These are phyloP conservation scores for Lanmaoa pseudosensibilis DNA, from an alignment of 768 basidiomycete genomes.

Conservation along the genomic window DNA sequence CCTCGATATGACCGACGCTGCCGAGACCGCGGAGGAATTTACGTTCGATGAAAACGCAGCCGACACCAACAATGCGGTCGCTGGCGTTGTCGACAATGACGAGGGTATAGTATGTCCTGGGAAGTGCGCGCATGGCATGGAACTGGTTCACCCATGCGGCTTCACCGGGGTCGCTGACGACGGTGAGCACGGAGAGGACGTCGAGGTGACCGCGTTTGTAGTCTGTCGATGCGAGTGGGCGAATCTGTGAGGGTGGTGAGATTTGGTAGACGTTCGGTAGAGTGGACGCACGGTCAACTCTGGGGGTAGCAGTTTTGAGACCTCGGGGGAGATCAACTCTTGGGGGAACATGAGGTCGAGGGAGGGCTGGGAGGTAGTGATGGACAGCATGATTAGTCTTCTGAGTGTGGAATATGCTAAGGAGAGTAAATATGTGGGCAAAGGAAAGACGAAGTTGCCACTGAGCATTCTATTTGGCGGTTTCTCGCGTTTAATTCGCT, in stretches of 20 bases:
- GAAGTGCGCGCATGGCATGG: constrained; percentile 51
- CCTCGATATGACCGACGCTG: constrained; percentile 93
- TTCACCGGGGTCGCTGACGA: constrained; percentile 65
- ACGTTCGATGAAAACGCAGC: constrained; percentile 85
- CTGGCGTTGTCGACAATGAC: constrained; percentile 76
- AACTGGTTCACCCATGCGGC: constrained; percentile 72
- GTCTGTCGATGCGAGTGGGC: constrained; percentile 87
- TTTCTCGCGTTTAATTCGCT: background rate
- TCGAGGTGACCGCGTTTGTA: constrained; percentile 77
- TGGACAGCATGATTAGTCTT: constrained; percentile 11
- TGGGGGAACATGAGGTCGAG: constrained; percentile 81
- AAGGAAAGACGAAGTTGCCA: background rate
- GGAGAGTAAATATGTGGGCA: constrained; percentile 1
- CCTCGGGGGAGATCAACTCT: constrained; percentile 65
- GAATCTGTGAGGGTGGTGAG: constrained; percentile 56
- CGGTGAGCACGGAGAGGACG: constrained; percentile 74
- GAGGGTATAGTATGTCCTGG: constrained; percentile 76
- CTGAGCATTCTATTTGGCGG: background rate
- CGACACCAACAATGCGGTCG: constrained; percentile 82
- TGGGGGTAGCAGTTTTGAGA: constrained; percentile 56
- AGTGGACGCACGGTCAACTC: constrained; percentile 34
- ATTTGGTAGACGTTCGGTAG: background rate
- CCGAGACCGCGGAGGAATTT: constrained; percentile 91
- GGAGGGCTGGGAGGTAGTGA: constrained; percentile 50
- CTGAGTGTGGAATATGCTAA: background rate